phyloP scores from a whole-genome alignment of 805 yeast genomes.

The Saturnispora sanitii region DNA sequence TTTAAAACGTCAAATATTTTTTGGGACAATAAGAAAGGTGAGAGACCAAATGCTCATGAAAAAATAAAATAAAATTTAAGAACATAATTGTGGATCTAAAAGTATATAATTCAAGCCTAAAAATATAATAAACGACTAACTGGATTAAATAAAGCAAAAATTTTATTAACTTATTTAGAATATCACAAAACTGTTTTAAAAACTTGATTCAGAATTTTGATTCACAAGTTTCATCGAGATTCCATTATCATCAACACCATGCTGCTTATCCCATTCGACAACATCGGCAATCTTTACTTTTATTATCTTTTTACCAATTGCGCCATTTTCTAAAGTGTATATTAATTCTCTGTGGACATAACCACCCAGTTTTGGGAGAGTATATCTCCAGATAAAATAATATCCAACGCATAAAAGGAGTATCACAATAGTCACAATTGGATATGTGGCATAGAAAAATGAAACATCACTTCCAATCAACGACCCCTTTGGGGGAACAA shows the following conservation, averaged over 20 bases:
- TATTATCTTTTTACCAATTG: conserved; percentile 31
- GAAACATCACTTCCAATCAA: conserved; percentile 33
- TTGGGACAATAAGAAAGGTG: too few relatives aligned
- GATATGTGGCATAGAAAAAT: conserved; percentile 34
- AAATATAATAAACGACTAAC: too few relatives aligned
- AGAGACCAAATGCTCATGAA: too few relatives aligned
- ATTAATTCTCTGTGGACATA: conserved; percentile 27
- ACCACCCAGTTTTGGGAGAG: conserved; percentile 27
- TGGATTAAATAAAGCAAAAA: too few relatives aligned
- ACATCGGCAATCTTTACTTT: conserved; percentile 27
- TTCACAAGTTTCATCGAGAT: conserved; percentile 8
- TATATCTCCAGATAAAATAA: conserved; percentile 29
- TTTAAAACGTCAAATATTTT: too few relatives aligned
- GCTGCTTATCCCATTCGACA: conserved; percentile 26
- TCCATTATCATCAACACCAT: conserved; percentile 11
- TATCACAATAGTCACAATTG: conserved; percentile 30
- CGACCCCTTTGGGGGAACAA: conserved; percentile 34
- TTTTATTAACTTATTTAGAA: too few relatives aligned
- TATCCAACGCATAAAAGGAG: conserved; percentile 26
- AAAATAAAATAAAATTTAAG: too few relatives aligned
- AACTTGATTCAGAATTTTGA: too few relatives aligned
- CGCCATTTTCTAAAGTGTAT: conserved; percentile 30
- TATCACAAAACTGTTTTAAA: too few relatives aligned
- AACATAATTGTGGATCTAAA: too few relatives aligned
- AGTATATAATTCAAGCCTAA: too few relatives aligned